phyloP scores from a whole-genome alignment of 2,329 filamentous ascomycete genomes.

The Seiridium unicorne region DNA sequence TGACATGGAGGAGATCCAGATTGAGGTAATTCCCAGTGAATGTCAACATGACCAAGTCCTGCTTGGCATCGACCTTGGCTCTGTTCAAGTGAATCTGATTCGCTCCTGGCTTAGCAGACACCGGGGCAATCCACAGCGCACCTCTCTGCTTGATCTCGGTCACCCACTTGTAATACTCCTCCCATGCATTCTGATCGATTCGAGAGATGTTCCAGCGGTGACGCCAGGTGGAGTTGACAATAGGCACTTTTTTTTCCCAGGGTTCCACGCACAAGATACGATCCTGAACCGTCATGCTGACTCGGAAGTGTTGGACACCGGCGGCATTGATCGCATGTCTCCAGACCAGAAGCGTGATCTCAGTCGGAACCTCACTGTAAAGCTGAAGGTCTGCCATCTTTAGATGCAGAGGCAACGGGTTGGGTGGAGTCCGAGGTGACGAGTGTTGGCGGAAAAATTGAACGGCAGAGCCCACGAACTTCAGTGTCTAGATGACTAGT shows the following conservation, averaged over 20 bases:
- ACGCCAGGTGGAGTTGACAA: slow-evolving; percentile 17
- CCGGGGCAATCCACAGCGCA: neutral
- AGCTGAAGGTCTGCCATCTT: neutral
- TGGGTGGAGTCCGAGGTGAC: neutral
- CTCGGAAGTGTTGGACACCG: neutral
- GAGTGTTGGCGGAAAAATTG: neutral
- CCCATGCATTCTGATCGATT: slow-evolving; percentile 6
- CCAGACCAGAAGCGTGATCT: neutral
- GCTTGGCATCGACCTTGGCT: neutral
- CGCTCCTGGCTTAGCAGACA: neutral
- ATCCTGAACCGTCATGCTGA: neutral
- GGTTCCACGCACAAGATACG: neutral
- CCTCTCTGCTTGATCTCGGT: neutral
- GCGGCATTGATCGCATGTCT: neutral
- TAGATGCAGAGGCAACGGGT: neutral
- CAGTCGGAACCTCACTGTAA: neutral
- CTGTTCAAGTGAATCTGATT: neutral
- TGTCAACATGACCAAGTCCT: slow-evolving; percentile 8
- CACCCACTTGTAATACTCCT: neutral
- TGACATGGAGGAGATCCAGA: neutral
- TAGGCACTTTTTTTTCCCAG: neutral
- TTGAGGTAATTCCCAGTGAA: slow-evolving; percentile 9
- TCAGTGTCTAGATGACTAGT: too few species aligned
- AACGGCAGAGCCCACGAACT: neutral
- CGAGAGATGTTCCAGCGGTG: neutral